A percentile compares a stretch with the other conserved stretches of the same genome.
Conservation (phyloP, 345 rosid genomes). For the Raphanus raphanistrum region DNA sequence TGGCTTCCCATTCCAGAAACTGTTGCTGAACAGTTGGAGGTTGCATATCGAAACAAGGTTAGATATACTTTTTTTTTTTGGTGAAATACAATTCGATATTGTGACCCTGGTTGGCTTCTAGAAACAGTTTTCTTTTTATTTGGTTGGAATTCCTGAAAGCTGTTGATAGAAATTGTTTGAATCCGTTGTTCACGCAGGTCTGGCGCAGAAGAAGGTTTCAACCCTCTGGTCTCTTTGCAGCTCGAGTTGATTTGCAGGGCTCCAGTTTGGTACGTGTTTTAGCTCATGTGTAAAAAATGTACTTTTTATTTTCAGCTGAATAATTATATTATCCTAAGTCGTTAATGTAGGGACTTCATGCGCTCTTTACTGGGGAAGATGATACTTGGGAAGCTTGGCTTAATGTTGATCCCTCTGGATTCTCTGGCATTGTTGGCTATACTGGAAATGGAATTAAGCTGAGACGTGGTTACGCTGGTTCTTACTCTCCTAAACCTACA, state of each 20-base stretch:
- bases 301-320: constrained; percentile 5
- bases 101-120: neutral
- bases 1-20: constrained; percentile 97
- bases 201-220: constrained; percentile 97
- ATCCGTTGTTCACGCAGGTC: constrained; percentile 49
- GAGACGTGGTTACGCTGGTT: constrained; percentile 87
- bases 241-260: constrained; percentile 93
- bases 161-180: neutral
- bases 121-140: neutral
- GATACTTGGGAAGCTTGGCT: constrained; percentile 99
- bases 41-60: constrained; percentile 82
- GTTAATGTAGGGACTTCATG: constrained; percentile 79
- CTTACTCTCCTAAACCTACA: constrained; percentile 69
- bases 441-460: constrained; percentile 74
- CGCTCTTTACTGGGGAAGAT: constrained; percentile 93
- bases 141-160: neutral
- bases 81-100: neutral
- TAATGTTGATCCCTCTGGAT: constrained; percentile 76
- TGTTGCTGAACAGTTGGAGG: constrained; percentile 89
- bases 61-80: neutral
- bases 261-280: constrained; percentile 62
- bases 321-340: constrained; percentile 15
- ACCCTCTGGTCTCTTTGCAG: constrained; percentile 96
- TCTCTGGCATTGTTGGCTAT: constrained; percentile 63
- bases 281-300: constrained; percentile 16